phyloP scores from a whole-genome alignment of 1,284 basidiomycete species.

The Heterobasidion occidentale region DNA sequence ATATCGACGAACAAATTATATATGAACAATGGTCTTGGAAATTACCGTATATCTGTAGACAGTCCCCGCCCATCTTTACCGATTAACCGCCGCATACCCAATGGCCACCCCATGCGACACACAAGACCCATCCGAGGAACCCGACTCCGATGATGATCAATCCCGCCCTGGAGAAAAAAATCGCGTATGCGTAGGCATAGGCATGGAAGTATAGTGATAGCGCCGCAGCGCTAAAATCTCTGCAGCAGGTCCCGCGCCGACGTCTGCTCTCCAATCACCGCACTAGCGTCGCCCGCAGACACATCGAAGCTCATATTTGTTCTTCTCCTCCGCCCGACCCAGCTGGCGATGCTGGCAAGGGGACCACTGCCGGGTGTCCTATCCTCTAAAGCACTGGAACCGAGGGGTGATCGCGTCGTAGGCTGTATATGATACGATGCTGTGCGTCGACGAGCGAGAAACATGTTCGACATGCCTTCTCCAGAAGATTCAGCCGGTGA shows the following conservation, averaged over 20 bases:
- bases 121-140: neutral
- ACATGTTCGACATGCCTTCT: constrained; percentile 41
- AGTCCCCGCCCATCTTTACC: neutral
- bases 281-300: neutral
- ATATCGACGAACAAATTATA: neutral
- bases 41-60: neutral
- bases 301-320: neutral
- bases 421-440: constrained; percentile 45
- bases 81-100: too few relatives aligned
- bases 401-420: constrained; percentile 34
- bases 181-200: neutral
- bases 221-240: constrained; percentile 5
- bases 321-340: constrained; percentile 29
- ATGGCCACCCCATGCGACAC: too few relatives aligned
- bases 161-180: neutral
- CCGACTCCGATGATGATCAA: neutral
- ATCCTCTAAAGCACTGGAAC: constrained; percentile 10
- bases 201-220: neutral
- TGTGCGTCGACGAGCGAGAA: constrained; percentile 43
- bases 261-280: neutral
- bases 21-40: neutral
- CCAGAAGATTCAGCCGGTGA: constrained; percentile 51
- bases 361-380: constrained; percentile 26
- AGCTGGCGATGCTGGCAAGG: constrained; percentile 58
- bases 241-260: constrained; percentile 9